These are phyloP conservation scores for Schwanniomyces sp. DNA, from an alignment of 805 yeast species.

Conservation along the genomic window DNA sequence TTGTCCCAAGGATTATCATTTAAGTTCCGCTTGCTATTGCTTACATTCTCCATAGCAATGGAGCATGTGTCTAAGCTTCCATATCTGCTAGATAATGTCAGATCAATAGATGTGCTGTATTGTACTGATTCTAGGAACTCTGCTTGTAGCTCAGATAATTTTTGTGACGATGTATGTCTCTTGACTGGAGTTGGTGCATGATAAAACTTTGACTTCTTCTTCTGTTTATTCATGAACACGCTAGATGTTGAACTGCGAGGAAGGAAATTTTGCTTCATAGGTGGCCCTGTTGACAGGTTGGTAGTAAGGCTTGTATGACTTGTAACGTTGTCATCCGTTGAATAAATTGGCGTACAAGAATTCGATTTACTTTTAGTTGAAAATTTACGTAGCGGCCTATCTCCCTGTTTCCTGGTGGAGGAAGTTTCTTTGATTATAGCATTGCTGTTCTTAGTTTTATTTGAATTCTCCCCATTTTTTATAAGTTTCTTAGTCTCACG, in stretches of 20 bases:
- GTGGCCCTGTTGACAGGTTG: background rate
- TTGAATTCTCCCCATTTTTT: no score
- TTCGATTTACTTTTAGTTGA: background rate
- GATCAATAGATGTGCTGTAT: slow-evolving; percentile 15
- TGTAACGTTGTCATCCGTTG: background rate
- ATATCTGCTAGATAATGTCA: slow-evolving; percentile 15
- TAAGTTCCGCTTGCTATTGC: slow-evolving; percentile 8
- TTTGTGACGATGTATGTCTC: slow-evolving; percentile 13
- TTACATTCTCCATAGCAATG: slow-evolving; percentile 13
- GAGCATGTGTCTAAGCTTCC: slow-evolving; percentile 23
- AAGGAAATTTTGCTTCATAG: background rate
- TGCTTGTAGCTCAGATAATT: slow-evolving; percentile 17
- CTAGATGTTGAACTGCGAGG: background rate
- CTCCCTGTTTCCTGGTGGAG: background rate
- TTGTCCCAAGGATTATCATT: background rate
- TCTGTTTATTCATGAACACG: slow-evolving; percentile 1
- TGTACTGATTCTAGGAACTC: slow-evolving; percentile 21
- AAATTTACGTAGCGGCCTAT: background rate
- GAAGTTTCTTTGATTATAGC: background rate
- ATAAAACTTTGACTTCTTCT: slow-evolving; percentile 11
- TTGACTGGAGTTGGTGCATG: slow-evolving; percentile 19
- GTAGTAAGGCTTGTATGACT: background rate
- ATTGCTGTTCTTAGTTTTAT: background rate
- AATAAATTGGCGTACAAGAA: background rate
- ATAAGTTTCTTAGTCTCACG: no score